phyloP scores from a whole-genome alignment of 2,329 filamentous ascomycete genomes.

The Orbilia brochopaga region DNA sequence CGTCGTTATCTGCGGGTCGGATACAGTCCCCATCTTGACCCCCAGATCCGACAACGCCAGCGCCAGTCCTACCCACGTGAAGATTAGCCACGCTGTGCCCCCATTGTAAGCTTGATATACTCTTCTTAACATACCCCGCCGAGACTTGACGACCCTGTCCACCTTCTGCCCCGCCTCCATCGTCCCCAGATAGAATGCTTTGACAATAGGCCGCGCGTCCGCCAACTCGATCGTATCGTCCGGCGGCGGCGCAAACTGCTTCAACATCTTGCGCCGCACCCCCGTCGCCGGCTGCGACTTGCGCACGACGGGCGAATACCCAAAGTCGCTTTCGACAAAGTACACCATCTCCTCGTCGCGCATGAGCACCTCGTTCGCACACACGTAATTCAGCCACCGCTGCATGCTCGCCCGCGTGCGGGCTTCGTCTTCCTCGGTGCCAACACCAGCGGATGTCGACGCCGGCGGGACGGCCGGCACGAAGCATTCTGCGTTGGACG shows the following conservation, averaged over 20 bases:
- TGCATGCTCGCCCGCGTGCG: constrained; percentile 89
- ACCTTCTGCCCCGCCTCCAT: constrained; percentile 99
- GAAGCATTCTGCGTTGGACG: constrained; percentile 93
- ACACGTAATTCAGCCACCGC: constrained; percentile 92
- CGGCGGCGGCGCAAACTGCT: constrained; percentile 96
- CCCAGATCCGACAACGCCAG: constrained; percentile 92
- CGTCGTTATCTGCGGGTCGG: constrained; percentile 75
- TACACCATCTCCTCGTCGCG: constrained; percentile 96
- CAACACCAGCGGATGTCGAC: constrained; percentile 90
- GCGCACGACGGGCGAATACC: constrained; percentile 92
- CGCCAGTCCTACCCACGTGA: constrained; percentile 72
- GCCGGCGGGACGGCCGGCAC: constrained; percentile 94
- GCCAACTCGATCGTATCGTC: constrained; percentile 96
- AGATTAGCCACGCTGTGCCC: constrained; percentile 28
- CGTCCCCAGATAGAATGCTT: constrained; percentile 90
- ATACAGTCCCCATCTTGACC: constrained; percentile 83
- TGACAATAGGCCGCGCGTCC: constrained; percentile 86
- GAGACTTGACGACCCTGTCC: constrained; percentile 87
- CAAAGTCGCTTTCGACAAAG: constrained; percentile 98
- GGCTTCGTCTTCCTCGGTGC: constrained; percentile 92
- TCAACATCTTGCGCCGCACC: constrained; percentile 90
- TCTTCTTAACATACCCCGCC: constrained; percentile 72
- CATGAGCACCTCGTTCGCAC: constrained; percentile 88
- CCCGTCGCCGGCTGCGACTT: constrained; percentile 97
- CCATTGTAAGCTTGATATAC: too few species aligned